A percentile compares a stretch with the other conserved stretches of the same genome.
Evolutionary conservation across 2,329 filamentous ascomycete genomes (phyloP).

Genomic region (Celoporthe dispersa): DNA sequence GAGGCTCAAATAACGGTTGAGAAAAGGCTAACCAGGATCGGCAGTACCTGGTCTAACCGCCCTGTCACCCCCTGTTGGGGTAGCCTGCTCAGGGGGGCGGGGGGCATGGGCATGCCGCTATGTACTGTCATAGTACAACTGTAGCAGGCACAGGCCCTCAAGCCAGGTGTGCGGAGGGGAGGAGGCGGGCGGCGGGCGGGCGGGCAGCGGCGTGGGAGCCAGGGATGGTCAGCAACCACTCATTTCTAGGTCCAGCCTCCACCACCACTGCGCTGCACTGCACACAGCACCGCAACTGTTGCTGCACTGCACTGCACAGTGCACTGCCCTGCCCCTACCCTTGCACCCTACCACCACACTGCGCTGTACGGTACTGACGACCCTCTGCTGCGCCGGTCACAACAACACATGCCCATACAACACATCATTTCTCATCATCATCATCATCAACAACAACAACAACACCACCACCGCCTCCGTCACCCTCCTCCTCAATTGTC

Average conservation of each 20-base stretch:
- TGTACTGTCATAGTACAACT: not conserved
- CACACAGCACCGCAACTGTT: too few species aligned
- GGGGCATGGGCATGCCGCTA: not conserved
- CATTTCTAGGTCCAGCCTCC: too few species aligned
- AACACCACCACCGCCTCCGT: not conserved
- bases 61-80: not conserved
- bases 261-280: not conserved
- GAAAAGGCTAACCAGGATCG: not conserved
- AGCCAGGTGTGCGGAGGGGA: not conserved
- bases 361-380: not conserved
- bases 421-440: not conserved
- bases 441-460: not conserved
- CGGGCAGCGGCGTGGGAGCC: too few species aligned
- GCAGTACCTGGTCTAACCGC: constrained; percentile 5
- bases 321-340: not conserved
- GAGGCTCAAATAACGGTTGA: constrained; percentile 14
- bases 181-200: too few species aligned
- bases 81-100: not conserved
- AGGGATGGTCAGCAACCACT: not conserved
- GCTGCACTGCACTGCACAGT: not conserved
- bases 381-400: not conserved
- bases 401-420: not conserved
- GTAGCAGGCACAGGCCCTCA: not conserved
- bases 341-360: not conserved
- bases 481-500: not conserved